Base-by-base conservation (phyloP, 768 basidiomycete genomes). In the Suillus decipiens region DNA sequence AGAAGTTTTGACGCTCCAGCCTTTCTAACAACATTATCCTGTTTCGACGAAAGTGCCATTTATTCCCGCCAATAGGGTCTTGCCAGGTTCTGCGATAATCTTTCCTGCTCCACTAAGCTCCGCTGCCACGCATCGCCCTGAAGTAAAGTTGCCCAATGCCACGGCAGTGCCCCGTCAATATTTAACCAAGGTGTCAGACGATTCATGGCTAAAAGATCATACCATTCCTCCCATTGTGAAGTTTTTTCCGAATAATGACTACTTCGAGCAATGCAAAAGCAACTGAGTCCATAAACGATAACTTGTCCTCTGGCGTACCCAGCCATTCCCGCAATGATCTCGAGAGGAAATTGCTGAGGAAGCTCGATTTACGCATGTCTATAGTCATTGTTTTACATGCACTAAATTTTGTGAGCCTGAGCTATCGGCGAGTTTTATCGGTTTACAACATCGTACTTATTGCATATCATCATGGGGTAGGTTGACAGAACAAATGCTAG, bases 401-500 rank as follows among this genome's bases (percentile, higher is more conserved):
- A 12, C 54, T 64, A 17, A 64, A 64, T 55, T 63, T 61, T 36
- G 63, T 63, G 48, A 55, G 62, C 34, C 8, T 55, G 28, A 8
- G 28, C 24, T 59, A 50, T 36, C 24, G 14, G 11, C 1, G 45
- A 47, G 12, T 11, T 37, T 12, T 51, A 9, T 37, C 2, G 11
- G 11, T 9, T 22, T 41, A 17, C 24, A 22, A 36, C 12, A 5
- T 58, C n/a, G 22, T 33, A 48, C 12, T 48, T 45, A 51, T n/a
- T 19, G 24, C 24, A 15, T 12, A 33, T 5, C n/a, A 33, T 24
- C 28, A 28, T n/a, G n/a, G 47, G 17, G 28, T 36, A 64, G 60
- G 61, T 64, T 36, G 63, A 64, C 39, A 51, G 60, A 48, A 51
- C n/a, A 3, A 64, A 61, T 42, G 61, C 54, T n/a, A 39, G 42